Evolutionary conservation across 2,329 filamentous ascomycete species (phyloP).

Genomic region (Pleurostoma richardsiae): DNA sequence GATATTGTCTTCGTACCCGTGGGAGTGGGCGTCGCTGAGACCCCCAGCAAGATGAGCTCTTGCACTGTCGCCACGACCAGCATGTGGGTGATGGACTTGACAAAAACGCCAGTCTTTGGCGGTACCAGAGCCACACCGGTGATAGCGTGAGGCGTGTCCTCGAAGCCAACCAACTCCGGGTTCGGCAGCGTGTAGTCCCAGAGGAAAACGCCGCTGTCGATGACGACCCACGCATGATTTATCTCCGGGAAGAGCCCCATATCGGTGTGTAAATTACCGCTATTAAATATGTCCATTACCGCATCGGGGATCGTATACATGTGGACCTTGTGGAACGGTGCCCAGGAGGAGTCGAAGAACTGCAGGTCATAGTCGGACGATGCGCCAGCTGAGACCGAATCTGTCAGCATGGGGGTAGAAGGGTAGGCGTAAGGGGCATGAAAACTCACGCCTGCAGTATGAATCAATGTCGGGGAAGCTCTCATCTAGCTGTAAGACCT

Average conservation of each 20-base stretch:
- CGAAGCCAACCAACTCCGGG: constrained; percentile 85
- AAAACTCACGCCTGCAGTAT: constrained; percentile 75
- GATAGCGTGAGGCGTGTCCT: constrained; percentile 83
- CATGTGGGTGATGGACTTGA: constrained; percentile 78
- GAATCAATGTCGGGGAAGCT: constrained; percentile 85
- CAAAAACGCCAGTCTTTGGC: constrained; percentile 83
- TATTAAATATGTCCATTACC: constrained; percentile 90
- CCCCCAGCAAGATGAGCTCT: constrained; percentile 82
- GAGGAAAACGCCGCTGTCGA: constrained; percentile 92
- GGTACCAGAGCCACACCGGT: constrained; percentile 84
- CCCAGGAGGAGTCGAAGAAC: constrained; percentile 63
- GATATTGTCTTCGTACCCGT: constrained; percentile 68
- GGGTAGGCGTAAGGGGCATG: background rate
- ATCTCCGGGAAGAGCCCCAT: constrained; percentile 96
- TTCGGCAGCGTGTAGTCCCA: constrained; percentile 98
- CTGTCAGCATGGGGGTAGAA: constrained; percentile 8
- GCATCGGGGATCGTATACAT: constrained; percentile 87
- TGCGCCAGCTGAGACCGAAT: constrained; percentile 62
- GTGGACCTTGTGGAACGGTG: constrained; percentile 82
- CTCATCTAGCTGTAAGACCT: constrained; percentile 68
- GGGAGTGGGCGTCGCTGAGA: constrained; percentile 62
- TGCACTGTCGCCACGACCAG: constrained; percentile 82
- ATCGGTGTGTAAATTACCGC: constrained; percentile 77
- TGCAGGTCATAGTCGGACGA: constrained; percentile 90
- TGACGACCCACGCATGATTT: constrained; percentile 91